A percentile compares a stretch with the other conserved stretches of the same genome.
phyloP scores from a whole-genome alignment of 2,329 filamentous ascomycete genomes.

The Xylaria hypoxylon region DNA sequence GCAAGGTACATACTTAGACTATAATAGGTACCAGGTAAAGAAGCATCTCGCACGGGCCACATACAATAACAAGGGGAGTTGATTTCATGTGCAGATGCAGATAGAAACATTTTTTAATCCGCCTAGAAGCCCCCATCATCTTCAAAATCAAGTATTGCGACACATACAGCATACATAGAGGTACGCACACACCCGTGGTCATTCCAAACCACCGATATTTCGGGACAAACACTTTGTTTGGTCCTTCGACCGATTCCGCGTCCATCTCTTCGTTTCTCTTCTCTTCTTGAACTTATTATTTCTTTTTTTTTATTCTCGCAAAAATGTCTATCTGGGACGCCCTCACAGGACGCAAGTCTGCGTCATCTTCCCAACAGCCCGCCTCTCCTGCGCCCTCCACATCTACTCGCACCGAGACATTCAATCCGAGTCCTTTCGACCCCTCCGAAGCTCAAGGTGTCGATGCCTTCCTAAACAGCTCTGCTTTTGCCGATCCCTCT shows the following conservation, averaged over 20 bases:
- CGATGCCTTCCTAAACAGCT: conserved; percentile 83
- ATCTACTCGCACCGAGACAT: conserved; percentile 62
- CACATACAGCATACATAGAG: conserved; percentile 3
- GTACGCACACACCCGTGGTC: conserved; percentile 12
- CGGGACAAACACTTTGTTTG: conserved; percentile 6
- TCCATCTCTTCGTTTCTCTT: conserved; percentile 28
- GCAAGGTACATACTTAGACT: background rate
- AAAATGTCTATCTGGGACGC: conserved; percentile 71
- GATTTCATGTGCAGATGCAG: conserved; percentile 19
- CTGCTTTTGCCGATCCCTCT: conserved; percentile 84
- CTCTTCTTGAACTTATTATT: conserved; percentile 30
- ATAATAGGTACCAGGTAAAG: background rate
- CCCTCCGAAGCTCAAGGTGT: conserved; percentile 81
- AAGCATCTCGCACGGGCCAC: conserved; percentile 34
- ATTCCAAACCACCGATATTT: background rate
- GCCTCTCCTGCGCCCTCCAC: conserved; percentile 58
- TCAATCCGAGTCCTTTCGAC: conserved; percentile 72
- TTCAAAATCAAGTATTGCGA: conserved; percentile 32
- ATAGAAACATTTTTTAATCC: conserved; percentile 41
- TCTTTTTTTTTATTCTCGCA: conserved; percentile 32
- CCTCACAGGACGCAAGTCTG: conserved; percentile 69
- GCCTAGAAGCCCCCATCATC: conserved; percentile 30
- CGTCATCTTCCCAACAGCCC: conserved; percentile 52
- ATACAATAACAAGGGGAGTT: background rate
- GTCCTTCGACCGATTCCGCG: conserved; percentile 2